phyloP scores from a whole-genome alignment of 352 stramenopile species.

The Globisporangium perplexum region DNA sequence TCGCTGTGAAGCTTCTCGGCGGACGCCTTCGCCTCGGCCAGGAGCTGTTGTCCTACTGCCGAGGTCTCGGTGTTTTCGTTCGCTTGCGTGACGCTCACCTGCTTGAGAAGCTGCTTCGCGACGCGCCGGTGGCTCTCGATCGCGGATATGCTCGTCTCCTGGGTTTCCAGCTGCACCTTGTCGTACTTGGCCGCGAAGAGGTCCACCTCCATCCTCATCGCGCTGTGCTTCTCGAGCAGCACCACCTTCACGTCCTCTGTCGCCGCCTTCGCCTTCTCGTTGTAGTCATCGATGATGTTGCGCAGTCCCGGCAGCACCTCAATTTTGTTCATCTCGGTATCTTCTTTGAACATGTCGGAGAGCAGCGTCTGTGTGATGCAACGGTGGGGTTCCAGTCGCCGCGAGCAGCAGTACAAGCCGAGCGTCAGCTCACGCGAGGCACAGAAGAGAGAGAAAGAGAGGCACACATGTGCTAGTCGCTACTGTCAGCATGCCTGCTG shows the following conservation, averaged over 20 bases:
- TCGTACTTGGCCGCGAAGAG: constrained; percentile 55
- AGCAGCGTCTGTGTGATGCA: constrained; percentile 55
- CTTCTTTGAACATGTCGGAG: constrained; percentile 90
- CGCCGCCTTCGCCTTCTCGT: constrained; percentile 72
- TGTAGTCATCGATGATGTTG: constrained; percentile 89
- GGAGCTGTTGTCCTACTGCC: constrained; percentile 50
- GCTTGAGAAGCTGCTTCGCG: constrained; percentile 74
- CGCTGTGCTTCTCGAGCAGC: constrained; percentile 66
- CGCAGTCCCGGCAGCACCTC: constrained; percentile 85
- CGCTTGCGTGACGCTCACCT: constrained; percentile 22
- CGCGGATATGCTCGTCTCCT: constrained; percentile 67
- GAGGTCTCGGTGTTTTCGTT: constrained; percentile 26
- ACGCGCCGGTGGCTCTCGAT: constrained; percentile 75
- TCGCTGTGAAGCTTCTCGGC: constrained; percentile 83
- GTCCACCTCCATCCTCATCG: constrained; percentile 54
- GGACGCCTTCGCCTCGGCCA: constrained; percentile 79
- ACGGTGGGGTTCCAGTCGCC: background rate
- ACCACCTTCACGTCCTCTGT: constrained; percentile 82
- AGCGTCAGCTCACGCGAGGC: background rate
- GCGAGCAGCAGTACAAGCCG: background rate
- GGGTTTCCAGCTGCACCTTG: constrained; percentile 54
- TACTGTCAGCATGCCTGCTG: background rate
- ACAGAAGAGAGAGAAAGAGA: background rate
- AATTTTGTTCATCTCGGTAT: constrained; percentile 90
- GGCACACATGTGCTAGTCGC: background rate